Evolutionary conservation across 179 eudicot species (phyloP), one percentile per base, ranked within the genome.

Genomic region (Sideroxylon spinosum): DNA sequence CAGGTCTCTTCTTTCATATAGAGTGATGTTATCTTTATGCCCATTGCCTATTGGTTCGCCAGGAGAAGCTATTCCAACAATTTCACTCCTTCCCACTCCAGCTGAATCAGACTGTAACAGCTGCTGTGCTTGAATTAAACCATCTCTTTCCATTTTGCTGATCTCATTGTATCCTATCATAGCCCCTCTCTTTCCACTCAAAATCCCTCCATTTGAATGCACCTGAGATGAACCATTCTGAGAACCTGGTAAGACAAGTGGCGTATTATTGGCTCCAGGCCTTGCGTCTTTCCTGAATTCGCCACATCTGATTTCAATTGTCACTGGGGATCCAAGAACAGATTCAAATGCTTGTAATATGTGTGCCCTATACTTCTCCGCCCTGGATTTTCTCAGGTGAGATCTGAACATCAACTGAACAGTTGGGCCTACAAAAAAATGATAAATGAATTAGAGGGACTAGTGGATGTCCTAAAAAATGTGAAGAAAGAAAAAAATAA

Each of bases 311-410:
- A 92, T 88, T 84, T 94, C 98, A 65, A 94, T 88, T 10, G 88
- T 89, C 75, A 94, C 95, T 20, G 91, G 87, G 75, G 95, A 86
- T 14, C 90, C 91, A 53, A 94, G 92, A 78, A 91, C 92, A 22
- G 88, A 84, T 80, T 94, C 98, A 69, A 92, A 90, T 74, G 98
- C 98, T 85, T 89, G 93, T 78, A 94, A 62, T 74, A 94, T 87
- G 76, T 90, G 90, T 7, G 85, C 73, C 83, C 85, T 92, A 48
- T 86, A 83, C 74, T 89, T 92, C 75, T 94, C 98, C 10, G 97
- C 97, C 84, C 85, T 92, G 12, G 91, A 84, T 83, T 88, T 91
- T 62, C 87, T 79, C 82, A 82, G 82, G 20, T 85, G 85, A 50
- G 98, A 90, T 61, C 84, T 92, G 85, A 94, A 92, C 79, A 84